Conservation (phyloP, 1,284 basidiomycete genomes). For the Exobasidium rhododendri region DNA sequence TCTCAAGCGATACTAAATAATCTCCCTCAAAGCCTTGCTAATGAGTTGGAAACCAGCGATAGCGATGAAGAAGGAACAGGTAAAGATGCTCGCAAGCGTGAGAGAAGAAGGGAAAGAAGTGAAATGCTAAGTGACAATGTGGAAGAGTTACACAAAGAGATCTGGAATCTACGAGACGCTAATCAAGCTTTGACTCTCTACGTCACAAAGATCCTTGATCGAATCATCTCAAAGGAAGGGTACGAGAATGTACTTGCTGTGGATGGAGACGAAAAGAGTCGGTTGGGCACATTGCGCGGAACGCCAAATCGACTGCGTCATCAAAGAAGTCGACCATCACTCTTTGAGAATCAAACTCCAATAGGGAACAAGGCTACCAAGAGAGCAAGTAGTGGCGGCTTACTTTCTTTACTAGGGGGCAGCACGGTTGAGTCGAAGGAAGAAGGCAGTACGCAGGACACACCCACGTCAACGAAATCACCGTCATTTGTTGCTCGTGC, state of each 20-base stretch:
- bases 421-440: neutral
- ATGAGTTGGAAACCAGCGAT: conserved; percentile 79
- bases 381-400: conserved; percentile 47
- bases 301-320: conserved; percentile 13
- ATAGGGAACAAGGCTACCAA: conserved; percentile 3
- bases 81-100: conserved; percentile 27
- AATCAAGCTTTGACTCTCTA: conserved; percentile 91
- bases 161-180: conserved; percentile 85
- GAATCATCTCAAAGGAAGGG: conserved; percentile 87
- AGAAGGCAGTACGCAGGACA: conserved; percentile 8
- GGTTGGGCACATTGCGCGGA: conserved; percentile 20
- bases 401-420: neutral
- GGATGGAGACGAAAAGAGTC: conserved; percentile 61
- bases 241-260: conserved; percentile 87
- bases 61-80: conserved; percentile 57
- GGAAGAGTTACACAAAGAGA: conserved; percentile 62
- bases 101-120: conserved; percentile 37
- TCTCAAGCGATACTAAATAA: conserved; percentile 14
- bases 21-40: conserved; percentile 56
- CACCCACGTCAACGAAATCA: conserved; percentile 70
- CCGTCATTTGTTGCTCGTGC: conserved; percentile 5
- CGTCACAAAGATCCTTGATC: conserved; percentile 91
- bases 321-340: neutral
- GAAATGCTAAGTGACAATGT: conserved; percentile 24
- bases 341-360: conserved; percentile 10